phyloP scores from a whole-genome alignment of 2,329 filamentous ascomycete species.

The Hymenoscyphus linearis region DNA sequence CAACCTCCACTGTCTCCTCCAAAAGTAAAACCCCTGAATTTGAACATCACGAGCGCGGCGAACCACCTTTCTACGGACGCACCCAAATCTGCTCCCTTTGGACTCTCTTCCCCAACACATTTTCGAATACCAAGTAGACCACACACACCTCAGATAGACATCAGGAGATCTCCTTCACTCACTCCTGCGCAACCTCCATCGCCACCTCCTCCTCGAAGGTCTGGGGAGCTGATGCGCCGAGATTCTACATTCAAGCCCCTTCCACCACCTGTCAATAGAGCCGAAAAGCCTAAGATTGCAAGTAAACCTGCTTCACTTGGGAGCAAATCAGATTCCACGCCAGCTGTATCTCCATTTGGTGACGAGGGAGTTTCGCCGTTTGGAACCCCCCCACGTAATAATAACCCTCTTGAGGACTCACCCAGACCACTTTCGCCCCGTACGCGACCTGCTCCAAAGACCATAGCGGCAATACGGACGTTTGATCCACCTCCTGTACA shows the following conservation, averaged over 20 bases:
- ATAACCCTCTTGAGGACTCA: constrained; percentile 46
- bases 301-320: constrained; percentile 28
- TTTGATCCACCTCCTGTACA: constrained; percentile 52
- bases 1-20: constrained; percentile 67
- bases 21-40: constrained; percentile 35
- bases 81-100: constrained; percentile 36
- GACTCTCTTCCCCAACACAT: constrained; percentile 35
- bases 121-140: constrained; percentile 53
- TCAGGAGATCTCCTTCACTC: constrained; percentile 44
- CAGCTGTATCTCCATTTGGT: constrained; percentile 13
- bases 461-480: constrained; percentile 22
- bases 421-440: constrained; percentile 44
- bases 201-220: constrained; percentile 58
- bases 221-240: constrained; percentile 48
- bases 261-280: constrained; percentile 74
- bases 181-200: constrained; percentile 51
- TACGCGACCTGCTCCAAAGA: constrained; percentile 40
- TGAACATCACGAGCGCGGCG: constrained; percentile 22
- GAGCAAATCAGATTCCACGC: constrained; percentile 31
- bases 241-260: constrained; percentile 36
- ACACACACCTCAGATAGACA: constrained; percentile 46
- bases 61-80: constrained; percentile 25
- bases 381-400: constrained; percentile 75
- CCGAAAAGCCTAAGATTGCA: constrained; percentile 67
- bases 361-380: constrained; percentile 63